These are phyloP conservation scores for Cytospora leucostoma DNA, from an alignment of 2,329 filamentous ascomycete species.

Conservation along the genomic window DNA sequence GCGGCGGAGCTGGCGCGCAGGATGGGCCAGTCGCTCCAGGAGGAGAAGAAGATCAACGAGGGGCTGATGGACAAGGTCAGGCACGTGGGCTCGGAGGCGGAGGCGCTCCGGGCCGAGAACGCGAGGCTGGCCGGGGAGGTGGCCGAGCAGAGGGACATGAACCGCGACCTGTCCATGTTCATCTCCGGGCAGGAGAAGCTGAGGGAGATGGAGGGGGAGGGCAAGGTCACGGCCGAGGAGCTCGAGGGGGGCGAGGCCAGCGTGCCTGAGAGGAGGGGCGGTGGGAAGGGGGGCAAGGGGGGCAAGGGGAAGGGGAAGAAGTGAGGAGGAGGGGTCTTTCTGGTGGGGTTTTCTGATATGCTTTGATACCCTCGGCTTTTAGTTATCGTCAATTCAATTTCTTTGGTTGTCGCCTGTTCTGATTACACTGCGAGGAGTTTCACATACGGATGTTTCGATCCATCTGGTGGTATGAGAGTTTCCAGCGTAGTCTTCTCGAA, in stretches of 20 bases:
- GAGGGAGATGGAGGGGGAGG: conserved; percentile 66
- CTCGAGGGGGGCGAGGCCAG: conserved; percentile 72
- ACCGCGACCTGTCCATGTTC: conserved; percentile 83
- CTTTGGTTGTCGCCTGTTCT: neutral
- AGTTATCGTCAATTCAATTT: neutral
- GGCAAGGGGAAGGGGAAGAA: conserved; percentile 55
- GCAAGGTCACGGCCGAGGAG: conserved; percentile 65
- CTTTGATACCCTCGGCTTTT: neutral
- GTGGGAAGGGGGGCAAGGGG: conserved; percentile 44
- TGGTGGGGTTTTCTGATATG: neutral
- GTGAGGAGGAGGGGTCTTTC: conserved; percentile 30
- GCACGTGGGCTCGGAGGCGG: conserved; percentile 66
- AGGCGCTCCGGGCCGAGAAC: conserved; percentile 57
- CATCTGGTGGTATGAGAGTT: neutral
- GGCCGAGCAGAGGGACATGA: conserved; percentile 78
- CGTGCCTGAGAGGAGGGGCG: conserved; percentile 55
- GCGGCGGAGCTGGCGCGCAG: conserved; percentile 75
- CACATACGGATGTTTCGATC: neutral
- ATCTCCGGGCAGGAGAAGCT: conserved; percentile 83
- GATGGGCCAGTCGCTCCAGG: conserved; percentile 74
- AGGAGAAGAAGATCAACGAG: conserved; percentile 84
- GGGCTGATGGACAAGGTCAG: conserved; percentile 81
- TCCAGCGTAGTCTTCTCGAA: neutral
- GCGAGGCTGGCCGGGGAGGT: conserved; percentile 62
- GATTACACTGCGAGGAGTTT: too few species aligned